Base-by-base conservation (phyloP, 2,329 filamentous ascomycete species). In the Cladosporium velox region DNA sequence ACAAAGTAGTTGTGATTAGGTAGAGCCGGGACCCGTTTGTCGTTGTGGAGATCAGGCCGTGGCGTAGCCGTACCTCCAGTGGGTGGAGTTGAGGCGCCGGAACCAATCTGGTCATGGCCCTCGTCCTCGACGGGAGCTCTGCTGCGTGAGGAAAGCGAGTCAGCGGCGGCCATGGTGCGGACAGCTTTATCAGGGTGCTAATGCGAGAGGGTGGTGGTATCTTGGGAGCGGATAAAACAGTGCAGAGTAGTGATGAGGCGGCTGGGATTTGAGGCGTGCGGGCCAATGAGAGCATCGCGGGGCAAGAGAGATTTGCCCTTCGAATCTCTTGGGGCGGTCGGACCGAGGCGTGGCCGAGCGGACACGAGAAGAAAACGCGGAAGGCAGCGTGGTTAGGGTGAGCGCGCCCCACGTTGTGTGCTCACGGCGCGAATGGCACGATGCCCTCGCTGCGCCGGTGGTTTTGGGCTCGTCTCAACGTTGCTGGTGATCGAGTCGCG, bases 1-100 rank as follows among this genome's bases (percentile, higher is more conserved):
- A 90, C 91, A 87, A 98, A 97, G 86, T 95, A 97, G 44, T 62
- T 62, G 85, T 90, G 96, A 80, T 89, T 87, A 86, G 95, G 90
- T 11, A 98, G 96, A 78, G 93, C 92, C 72, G 95, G 95, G 77
- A 96, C 85, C 81, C 95, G 91, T 83, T 97, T 97, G 83, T 99
- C 95, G 76, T 91, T 90, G 70, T 72, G 72, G 28, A 91, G 90
- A 81, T 98, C 94, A 72, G 95, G 95, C 76, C 93, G 91, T 72
- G 95, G 95, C 69, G 95, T 99, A 72, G 92, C 91, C 79, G 96
- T 88, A 64, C 76, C 74, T 76, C 93, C 93, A 47, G n/a, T 21
- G 73, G 93, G 96, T 75, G 93, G 91, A 74, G 93, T 95, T 64
- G 91, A 93, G 73, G 92, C 90, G 78, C 83, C 86, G 66, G 90